phyloP scores from a whole-genome alignment of 148 eudicot genomes.

The Nepenthes gracilis region DNA sequence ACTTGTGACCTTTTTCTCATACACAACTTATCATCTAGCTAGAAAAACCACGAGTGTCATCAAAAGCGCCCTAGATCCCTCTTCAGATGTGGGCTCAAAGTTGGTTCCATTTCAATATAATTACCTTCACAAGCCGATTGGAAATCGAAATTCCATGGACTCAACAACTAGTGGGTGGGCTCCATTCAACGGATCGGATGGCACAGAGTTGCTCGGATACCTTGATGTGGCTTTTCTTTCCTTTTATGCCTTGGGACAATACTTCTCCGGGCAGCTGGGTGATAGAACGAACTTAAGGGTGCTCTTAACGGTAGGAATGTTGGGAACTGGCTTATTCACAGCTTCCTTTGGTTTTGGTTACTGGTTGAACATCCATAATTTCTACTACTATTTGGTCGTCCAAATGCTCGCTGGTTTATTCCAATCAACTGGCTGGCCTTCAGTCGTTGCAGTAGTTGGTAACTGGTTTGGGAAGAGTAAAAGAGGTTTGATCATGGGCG shows the following conservation, averaged over 20 bases:
- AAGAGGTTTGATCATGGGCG: conserved; percentile 87
- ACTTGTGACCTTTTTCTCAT: conserved; percentile 65
- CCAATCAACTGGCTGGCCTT: conserved; percentile 95
- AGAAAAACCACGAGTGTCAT: conserved; percentile 83
- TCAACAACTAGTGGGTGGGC: conserved; percentile 56
- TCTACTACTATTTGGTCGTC: conserved; percentile 53
- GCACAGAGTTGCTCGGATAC: conserved; percentile 72
- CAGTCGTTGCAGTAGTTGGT: conserved; percentile 87
- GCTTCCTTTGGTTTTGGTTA: conserved; percentile 72
- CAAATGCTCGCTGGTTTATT: conserved; percentile 91
- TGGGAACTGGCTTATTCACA: conserved; percentile 82
- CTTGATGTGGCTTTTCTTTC: conserved; percentile 86
- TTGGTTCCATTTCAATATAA: conserved; percentile 29
- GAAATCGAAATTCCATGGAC: conserved; percentile 14
- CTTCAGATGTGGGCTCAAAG: conserved; percentile 20
- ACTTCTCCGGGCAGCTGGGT: conserved; percentile 79
- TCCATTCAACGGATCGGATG: conserved; percentile 64
- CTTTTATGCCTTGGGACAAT: conserved; percentile 71
- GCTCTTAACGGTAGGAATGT: conserved; percentile 76
- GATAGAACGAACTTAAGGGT: conserved; percentile 69
- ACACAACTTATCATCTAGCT: conserved; percentile 63
- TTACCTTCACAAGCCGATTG: conserved; percentile 19
- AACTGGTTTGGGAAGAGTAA: conserved; percentile 89
- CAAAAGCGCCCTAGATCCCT: conserved; percentile 83
- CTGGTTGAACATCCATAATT: conserved; percentile 65